phyloP scores from a whole-genome alignment of 495 filamentous ascomycete genomes.

The Trichoderma parareesei region DNA sequence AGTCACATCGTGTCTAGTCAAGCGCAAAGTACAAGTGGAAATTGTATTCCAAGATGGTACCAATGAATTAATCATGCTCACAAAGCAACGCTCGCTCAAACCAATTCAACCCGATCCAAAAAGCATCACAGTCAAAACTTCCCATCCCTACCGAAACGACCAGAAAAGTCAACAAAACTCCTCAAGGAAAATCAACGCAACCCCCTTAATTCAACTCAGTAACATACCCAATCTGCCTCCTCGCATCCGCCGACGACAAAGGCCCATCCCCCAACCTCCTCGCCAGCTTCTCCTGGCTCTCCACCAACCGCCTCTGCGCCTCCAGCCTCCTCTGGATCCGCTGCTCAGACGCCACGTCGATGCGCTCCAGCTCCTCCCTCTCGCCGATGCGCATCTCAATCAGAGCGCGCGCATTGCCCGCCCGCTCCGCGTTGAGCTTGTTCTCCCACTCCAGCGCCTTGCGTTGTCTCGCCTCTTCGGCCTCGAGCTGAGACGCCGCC shows the following conservation, averaged over 20 bases:
- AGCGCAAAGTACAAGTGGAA: no score
- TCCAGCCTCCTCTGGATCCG: conserved; percentile 27
- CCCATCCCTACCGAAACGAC: neutral
- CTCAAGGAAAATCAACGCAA: neutral
- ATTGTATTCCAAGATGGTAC: no score
- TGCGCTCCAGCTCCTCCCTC: conserved; percentile 31
- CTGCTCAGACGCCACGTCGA: conserved; percentile 30
- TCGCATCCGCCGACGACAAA: conserved; percentile 18
- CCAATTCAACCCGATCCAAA: no score
- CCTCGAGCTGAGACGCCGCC: conserved; percentile 31
- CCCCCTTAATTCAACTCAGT: conserved; percentile 19
- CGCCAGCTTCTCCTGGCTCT: conserved; percentile 35
- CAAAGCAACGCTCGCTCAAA: no score
- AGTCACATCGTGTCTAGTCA: neutral
- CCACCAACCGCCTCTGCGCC: conserved; percentile 39
- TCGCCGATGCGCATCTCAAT: conserved; percentile 33
- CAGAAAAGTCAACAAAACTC: neutral
- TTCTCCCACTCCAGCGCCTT: conserved; percentile 31
- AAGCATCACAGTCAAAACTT: neutral
- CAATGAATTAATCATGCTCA: no score
- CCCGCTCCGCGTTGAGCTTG: conserved; percentile 24
- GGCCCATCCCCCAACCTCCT: conserved; percentile 24
- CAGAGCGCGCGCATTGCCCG: conserved; percentile 30
- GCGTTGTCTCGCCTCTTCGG: conserved; percentile 28
- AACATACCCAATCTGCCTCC: conserved; percentile 39